These are phyloP conservation scores for Trichoderma orchidacearum DNA, from an alignment of 495 filamentous ascomycete species.

Conservation along the genomic window DNA sequence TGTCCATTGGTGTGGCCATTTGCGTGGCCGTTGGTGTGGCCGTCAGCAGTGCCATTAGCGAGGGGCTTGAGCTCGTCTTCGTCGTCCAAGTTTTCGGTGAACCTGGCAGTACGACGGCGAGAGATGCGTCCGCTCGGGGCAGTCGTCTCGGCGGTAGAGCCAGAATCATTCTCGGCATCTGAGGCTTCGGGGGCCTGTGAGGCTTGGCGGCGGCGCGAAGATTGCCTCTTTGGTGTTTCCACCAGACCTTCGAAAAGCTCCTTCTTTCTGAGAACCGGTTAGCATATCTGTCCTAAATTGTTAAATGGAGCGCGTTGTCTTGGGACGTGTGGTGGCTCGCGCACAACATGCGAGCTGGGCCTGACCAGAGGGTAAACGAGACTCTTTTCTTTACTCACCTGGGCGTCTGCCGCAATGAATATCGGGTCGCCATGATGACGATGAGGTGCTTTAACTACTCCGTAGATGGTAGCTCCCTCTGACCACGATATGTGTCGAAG, in stretches of 20 bases:
- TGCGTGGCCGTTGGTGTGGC: slow-evolving; percentile 7
- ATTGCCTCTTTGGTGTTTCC: slow-evolving; percentile 26
- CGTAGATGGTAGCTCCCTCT: neutral
- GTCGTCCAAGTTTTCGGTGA: slow-evolving; percentile 30
- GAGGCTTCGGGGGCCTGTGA: slow-evolving; percentile 21
- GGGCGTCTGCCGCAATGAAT: slow-evolving; percentile 37
- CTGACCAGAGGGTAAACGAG: neutral
- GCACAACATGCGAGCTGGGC: slow-evolving; percentile 5
- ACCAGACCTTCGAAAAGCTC: slow-evolving; percentile 39
- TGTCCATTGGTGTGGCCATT: slow-evolving; percentile 12
- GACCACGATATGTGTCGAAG: neutral
- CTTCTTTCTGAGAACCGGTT: slow-evolving; percentile 23
- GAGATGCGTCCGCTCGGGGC: slow-evolving; percentile 10
- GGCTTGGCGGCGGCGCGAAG: slow-evolving; percentile 25
- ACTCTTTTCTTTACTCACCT: slow-evolving; percentile 21
- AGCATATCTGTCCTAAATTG: neutral
- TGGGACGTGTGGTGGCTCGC: neutral
- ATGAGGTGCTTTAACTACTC: neutral
- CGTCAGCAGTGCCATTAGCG: slow-evolving; percentile 17
- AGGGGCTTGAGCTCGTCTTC: slow-evolving; percentile 10
- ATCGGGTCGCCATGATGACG: slow-evolving; percentile 11
- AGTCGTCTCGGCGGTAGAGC: slow-evolving; percentile 23
- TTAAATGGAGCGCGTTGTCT: too few relatives aligned
- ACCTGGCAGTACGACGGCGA: slow-evolving; percentile 25
- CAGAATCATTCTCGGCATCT: slow-evolving; percentile 30